Evolutionary conservation across 768 basidiomycete species (phyloP), one percentile per base, ranked within the genome.

Genomic region (Suillus fuscotomentosus): DNA sequence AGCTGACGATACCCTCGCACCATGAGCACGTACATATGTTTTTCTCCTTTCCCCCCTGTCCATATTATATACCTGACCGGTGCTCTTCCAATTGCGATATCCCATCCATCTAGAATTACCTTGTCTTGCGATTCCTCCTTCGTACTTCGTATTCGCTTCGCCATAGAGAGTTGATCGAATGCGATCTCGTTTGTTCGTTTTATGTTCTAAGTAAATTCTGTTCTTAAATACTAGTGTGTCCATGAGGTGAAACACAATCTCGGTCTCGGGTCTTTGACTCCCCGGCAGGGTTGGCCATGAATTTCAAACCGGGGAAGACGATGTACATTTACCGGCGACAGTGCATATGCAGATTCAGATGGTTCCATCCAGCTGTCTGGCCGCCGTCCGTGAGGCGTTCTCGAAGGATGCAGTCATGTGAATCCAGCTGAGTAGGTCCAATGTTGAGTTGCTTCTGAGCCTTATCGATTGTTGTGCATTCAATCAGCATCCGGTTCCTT

Each of bases 91-190:
- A 60, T 63, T 38, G 63, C 61, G 62, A 61, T 60, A 15, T 36
- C 57, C 24, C 39, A 59, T 60, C 39, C 64, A 67, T 64, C 55
- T 53, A 56, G 60, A 76, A 67, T 74, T 76, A 68, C 75, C 41
- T 68, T 55, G 61, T 59, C 65, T 50, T 62, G 48, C 70, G 67
- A 72, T 65, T 65, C 66, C 27, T 24, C 45, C 60, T 39, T 57
- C 57, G 38, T 61, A 65, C 60, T 39, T 36, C n/a, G 55, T 15
- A n/a, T 42, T 17, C 42, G 17, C 57, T 31, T 31, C 41, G 41
- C 57, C 27, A 24, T 59, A 59, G 39, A 59, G 39, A 24, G n/a
- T 10, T 41, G 24, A 20, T 42, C 11, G 41, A 59, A 42, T 11
- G 6, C 27, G 31, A 59, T 57, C 39, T 41, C 24, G 39, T 57